phyloP scores from a whole-genome alignment of 2,329 filamentous ascomycete genomes.

The Pyrenophora teres region DNA sequence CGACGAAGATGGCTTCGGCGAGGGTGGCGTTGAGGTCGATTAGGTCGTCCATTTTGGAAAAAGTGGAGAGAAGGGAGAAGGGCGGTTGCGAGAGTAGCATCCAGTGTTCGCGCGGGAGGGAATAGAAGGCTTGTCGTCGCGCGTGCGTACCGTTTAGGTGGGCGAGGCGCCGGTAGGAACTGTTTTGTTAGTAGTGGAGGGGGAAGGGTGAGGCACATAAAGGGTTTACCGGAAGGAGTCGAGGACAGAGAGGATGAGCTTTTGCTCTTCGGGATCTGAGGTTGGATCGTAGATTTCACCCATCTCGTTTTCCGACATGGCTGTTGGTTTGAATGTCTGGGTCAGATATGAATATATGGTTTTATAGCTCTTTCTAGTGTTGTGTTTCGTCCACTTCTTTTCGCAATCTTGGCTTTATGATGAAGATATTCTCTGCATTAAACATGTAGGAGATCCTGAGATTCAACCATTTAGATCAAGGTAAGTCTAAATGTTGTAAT shows the following conservation, averaged over 20 bases:
- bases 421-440: no score
- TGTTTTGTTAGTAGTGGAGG: constrained; percentile 42
- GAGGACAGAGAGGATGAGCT: constrained; percentile 78
- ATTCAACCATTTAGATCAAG: no score
- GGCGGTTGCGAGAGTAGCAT: constrained; percentile 78
- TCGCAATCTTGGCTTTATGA: neutral
- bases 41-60: constrained; percentile 80
- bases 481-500: no score
- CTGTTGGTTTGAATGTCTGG: neutral
- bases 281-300: constrained; percentile 67
- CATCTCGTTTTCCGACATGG: constrained; percentile 54
- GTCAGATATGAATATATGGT: neutral
- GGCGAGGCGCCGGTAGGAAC: constrained; percentile 81
- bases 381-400: neutral
- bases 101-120: constrained; percentile 82
- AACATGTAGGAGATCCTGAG: no score
- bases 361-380: neutral
- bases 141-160: constrained; percentile 92
- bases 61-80: constrained; percentile 79
- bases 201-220: neutral
- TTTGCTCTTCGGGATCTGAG: constrained; percentile 77
- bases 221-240: constrained; percentile 79
- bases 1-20: constrained; percentile 74
- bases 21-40: constrained; percentile 88
- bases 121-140: constrained; percentile 90